Base-by-base conservation (phyloP, 192 early-diverging fungal species). In the Coemansia erecta region DNA sequence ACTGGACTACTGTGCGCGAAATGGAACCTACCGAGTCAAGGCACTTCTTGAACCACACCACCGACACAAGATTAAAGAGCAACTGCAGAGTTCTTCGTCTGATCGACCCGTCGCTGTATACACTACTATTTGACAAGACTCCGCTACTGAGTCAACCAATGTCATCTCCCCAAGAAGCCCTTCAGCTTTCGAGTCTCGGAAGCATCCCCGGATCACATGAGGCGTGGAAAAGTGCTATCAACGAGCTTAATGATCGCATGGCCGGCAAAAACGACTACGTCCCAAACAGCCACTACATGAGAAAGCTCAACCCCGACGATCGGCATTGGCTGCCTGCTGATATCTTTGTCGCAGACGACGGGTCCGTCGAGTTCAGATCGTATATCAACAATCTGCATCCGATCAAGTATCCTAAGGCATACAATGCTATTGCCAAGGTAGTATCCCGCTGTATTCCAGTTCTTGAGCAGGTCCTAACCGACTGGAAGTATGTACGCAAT, bases 311-410 rank as follows among this genome's bases (percentile, higher is more conserved):
- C 0, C 9, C n/a, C 17, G 0, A 5, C 2, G 14, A n/a, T 8
- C 46, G 46, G 13, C 46, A 48, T 9, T 22, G 46, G 46, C 46
- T 48, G n/a, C 46, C 46, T 0, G 17, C 46, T 2, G 46, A 48
- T 22, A 48, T 48, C 2, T 22, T 17, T 2, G 46, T 48, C 1
- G 17, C 13, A 8, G 17, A 48, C 0, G 46, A 48, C 19, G 46
- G 46, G 2, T 48, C 46, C 9, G 19, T 48, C 9, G 46, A 48
- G 13, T 48, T 48, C 46, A 48, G 1, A 1, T 48, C 46, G 9
- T 48, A 48, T 9, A 48, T 48, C 46, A 48, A 48, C 46, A 48
- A 48, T 9, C 17, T 48, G 2, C 46, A 48, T 48, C 46, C 46
- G 0, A n/a, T 9, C 0, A 5, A 48, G 2, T 22, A 48, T 19